Evolutionary conservation across 2,329 filamentous ascomycete genomes (phyloP).

Genomic region (Fusarium continuum): DNA sequence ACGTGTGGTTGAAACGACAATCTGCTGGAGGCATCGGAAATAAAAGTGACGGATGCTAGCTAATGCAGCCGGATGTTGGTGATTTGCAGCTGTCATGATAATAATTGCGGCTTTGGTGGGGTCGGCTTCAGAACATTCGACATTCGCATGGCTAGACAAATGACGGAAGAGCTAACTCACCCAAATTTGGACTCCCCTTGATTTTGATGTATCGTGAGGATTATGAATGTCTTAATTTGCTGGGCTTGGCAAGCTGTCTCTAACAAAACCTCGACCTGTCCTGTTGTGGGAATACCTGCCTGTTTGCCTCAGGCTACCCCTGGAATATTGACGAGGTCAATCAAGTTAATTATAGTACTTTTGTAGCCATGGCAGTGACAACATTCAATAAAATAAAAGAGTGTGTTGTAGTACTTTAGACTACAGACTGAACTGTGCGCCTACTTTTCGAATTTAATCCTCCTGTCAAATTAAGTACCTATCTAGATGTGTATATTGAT

Average conservation of each 20-base stretch:
- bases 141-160: conserved; percentile 12
- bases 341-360: too few relatives aligned
- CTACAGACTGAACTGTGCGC: too few relatives aligned
- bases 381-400: too few relatives aligned
- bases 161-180: not conserved
- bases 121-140: conserved; percentile 24
- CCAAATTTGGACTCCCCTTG: not conserved
- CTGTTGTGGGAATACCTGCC: not conserved
- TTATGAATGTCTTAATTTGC: not conserved
- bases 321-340: too few relatives aligned
- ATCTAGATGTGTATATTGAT: too few relatives aligned
- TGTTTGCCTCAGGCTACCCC: too few relatives aligned
- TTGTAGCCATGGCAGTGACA: too few relatives aligned
- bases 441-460: too few relatives aligned
- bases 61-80: not conserved
- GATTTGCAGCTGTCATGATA: conserved; percentile 26
- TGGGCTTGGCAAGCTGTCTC: not conserved
- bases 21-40: not conserved
- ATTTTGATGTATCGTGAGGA: not conserved
- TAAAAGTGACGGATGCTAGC: not conserved
- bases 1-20: too few relatives aligned
- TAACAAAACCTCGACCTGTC: not conserved
- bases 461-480: too few relatives aligned
- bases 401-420: too few relatives aligned
- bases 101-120: conserved; percentile 23